Conservation (phyloP, 2,329 filamentous ascomycete species). For the Fusarium austroafricanum region DNA sequence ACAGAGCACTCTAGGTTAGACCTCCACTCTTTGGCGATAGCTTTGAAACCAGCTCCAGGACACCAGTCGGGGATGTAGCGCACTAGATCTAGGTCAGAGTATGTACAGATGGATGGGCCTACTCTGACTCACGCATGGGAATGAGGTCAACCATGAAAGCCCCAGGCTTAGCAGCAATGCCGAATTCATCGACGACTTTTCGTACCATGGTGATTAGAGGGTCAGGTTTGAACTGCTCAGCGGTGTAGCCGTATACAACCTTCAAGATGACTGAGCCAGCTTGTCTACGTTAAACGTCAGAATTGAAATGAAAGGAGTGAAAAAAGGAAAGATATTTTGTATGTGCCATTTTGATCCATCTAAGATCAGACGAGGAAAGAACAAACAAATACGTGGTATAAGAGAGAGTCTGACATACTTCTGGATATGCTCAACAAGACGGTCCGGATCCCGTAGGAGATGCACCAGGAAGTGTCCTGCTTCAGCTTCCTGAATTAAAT, state of each 20-base stretch:
- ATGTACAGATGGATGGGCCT: not conserved
- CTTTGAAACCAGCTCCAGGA: slow-evolving; percentile 27
- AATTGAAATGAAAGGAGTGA: too few relatives aligned
- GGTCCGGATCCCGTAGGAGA: slow-evolving; percentile 52
- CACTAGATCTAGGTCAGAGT: not conserved
- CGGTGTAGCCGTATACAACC: slow-evolving; percentile 34
- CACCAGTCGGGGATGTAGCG: slow-evolving; percentile 19
- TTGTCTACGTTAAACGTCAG: slow-evolving; percentile 11
- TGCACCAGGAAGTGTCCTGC: slow-evolving; percentile 30
- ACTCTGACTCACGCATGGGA: slow-evolving; percentile 18
- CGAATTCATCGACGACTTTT: slow-evolving; percentile 33
- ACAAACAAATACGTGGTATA: too few relatives aligned
- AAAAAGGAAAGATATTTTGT: too few relatives aligned
- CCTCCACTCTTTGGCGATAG: slow-evolving; percentile 15
- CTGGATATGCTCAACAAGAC: slow-evolving; percentile 55
- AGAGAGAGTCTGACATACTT: slow-evolving; percentile 48
- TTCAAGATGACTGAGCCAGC: slow-evolving; percentile 30
- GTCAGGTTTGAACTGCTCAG: slow-evolving; percentile 23
- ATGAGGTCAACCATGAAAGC: slow-evolving; percentile 36
- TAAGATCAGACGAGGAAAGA: too few relatives aligned
- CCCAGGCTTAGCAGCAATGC: slow-evolving; percentile 25
- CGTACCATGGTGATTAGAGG: slow-evolving; percentile 24
- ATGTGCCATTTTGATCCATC: too few relatives aligned
- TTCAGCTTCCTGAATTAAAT: slow-evolving; percentile 58
- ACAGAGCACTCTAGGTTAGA: slow-evolving; percentile 14